Base-by-base conservation (phyloP, 1,139 yeast species). In the Magnusiomyces paraingens region DNA sequence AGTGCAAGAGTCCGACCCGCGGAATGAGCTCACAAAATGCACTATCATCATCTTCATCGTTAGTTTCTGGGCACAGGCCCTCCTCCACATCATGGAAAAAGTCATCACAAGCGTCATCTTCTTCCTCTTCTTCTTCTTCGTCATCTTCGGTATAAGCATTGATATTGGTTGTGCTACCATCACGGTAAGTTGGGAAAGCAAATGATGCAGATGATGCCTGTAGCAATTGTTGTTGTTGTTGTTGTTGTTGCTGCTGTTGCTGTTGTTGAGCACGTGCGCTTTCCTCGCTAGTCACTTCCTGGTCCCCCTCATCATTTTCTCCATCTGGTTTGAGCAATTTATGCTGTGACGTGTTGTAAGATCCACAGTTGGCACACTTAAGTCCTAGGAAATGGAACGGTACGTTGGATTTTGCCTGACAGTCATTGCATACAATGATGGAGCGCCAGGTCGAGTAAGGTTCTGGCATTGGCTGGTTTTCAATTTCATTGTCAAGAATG, bases 351-450 rank as follows among this genome's bases (percentile, higher is more conserved):
- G 97, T 90, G 68, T 90, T 90, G 69, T 88, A 90, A 64, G 95
- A 86, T 59, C 80, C 78, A 70, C 97, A 90, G 66, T 85, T 89
- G 59, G 82, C 84, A 69, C 98, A 91, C 66, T 86, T 86, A 58
- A 89, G 75, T 0, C 98, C 98, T 61, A 91, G 70, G 51, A 90
- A 84, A 69, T 91, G 97, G 69, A 86, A 91, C 5, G 79, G 72
- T 18, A 85, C 85, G 58, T 83, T 81, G 38, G 90, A 81, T 68
- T 86, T 86, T 15, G 95, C 94, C 57, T 83, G 83, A 69, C 98
- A 91, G 69, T 91, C 98, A 67, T 88, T 86, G 70, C 98, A 91
- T 56, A 84, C 78, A 11, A 90, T 77, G 47, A 86, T 79, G 61
- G 93, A 84, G 54, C 82, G 73, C 96, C 96, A 89, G 53, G 73